Evolutionary conservation across 352 stramenopile species (phyloP).

Genomic region (Phytophthora capsici): DNA sequence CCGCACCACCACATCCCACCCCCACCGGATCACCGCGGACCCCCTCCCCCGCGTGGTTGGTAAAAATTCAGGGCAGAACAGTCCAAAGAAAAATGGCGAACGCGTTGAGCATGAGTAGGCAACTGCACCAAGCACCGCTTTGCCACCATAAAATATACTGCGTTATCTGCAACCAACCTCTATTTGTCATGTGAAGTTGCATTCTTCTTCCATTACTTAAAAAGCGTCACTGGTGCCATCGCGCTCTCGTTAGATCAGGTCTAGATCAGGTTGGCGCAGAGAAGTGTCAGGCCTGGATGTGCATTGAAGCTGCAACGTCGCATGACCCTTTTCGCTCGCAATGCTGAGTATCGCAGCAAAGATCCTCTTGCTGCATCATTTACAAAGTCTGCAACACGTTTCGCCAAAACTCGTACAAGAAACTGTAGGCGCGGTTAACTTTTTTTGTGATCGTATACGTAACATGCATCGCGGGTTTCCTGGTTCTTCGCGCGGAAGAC

Average conservation of each 20-base stretch:
- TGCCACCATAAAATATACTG: background rate
- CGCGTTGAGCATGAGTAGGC: background rate
- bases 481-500: constrained; percentile 20
- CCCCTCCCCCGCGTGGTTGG: constrained; percentile 21
- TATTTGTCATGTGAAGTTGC: background rate
- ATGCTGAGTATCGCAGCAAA: background rate
- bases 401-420: too few species aligned
- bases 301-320: background rate
- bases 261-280: constrained; percentile 1
- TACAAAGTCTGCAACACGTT: constrained; percentile 2
- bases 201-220: too few species aligned
- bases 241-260: background rate
- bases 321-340: background rate
- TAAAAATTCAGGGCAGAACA: constrained; percentile 1
- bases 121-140: background rate
- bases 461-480: constrained; percentile 16
- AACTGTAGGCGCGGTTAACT: too few species aligned
- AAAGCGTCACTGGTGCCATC: too few species aligned
- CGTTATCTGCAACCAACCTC: background rate
- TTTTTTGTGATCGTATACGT: too few species aligned
- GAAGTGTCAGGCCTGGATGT: background rate
- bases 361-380: background rate
- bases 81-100: background rate
- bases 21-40: constrained; percentile 9
- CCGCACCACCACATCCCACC: constrained; percentile 11